phyloP scores from a whole-genome alignment of 306 rosid genomes.

The Glycine soja region DNA sequence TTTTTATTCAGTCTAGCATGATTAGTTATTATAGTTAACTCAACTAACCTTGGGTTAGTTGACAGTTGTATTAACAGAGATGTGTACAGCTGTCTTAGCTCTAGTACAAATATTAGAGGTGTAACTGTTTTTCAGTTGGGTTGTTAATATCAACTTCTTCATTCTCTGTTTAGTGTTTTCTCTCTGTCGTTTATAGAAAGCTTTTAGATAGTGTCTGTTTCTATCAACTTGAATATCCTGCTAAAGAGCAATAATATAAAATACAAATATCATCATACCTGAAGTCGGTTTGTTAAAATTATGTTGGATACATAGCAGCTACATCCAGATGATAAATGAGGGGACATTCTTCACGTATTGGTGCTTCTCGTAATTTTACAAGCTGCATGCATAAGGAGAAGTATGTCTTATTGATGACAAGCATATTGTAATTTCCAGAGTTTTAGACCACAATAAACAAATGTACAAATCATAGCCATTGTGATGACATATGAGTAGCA shows the following conservation, averaged over 20 bases:
- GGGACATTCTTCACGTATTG: conserved; percentile 89
- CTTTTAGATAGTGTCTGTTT: background rate
- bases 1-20: no score
- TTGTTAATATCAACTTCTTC: no score
- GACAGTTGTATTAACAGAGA: no score
- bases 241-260: conserved; percentile 42
- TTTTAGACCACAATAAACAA: conserved; percentile 30
- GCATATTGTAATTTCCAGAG: conserved; percentile 33
- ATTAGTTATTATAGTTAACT: no score
- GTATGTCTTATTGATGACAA: conserved; percentile 13
- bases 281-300: conserved; percentile 96
- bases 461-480: background rate
- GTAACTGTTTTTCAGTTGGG: no score
- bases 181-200: no score
- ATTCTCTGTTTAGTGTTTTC: no score
- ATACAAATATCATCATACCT: conserved; percentile 62
- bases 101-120: no score
- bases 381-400: conserved; percentile 63
- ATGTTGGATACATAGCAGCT: conserved; percentile 99
- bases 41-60: no score
- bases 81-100: no score
- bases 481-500: background rate
- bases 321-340: conserved; percentile 98
- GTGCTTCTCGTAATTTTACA: conserved; percentile 70
- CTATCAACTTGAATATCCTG: conserved; percentile 27